Conservation (phyloP, 768 basidiomycete genomes). For the Leccinum aurantiacum region DNA sequence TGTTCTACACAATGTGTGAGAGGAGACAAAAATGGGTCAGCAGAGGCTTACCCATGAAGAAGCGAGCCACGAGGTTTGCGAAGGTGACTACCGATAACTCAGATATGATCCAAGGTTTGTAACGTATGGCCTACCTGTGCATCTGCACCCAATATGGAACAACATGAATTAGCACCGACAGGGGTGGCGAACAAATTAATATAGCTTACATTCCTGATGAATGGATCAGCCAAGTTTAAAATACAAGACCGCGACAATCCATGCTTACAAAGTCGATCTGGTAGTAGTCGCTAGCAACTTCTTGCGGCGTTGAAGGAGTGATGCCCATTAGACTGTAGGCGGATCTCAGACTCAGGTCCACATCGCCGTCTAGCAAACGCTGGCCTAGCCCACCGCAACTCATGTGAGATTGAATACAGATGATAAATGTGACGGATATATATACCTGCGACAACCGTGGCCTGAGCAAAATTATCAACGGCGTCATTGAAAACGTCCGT, state of each 20-base stretch:
- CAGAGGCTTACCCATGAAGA: conserved; percentile 52
- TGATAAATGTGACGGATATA: background rate
- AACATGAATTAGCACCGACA: conserved; percentile 2
- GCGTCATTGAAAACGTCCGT: conserved; percentile 44
- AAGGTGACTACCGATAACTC: conserved; percentile 54
- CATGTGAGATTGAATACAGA: conserved; percentile 42
- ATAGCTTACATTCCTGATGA: conserved; percentile 31
- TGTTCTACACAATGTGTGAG: conserved; percentile 40
- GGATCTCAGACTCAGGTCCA: conserved; percentile 54
- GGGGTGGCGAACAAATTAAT: background rate
- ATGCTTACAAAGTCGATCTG: conserved; percentile 40
- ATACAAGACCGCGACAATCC: background rate
- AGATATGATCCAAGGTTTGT: background rate
- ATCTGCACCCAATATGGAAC: conserved; percentile 7
- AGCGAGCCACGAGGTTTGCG: conserved; percentile 63
- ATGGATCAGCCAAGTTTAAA: conserved; percentile 3
- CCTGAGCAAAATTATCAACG: conserved; percentile 38
- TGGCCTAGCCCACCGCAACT: conserved; percentile 10
- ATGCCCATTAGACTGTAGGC: conserved; percentile 54
- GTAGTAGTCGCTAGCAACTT: conserved; percentile 58
- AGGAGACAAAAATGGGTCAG: background rate
- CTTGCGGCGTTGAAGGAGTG: conserved; percentile 45
- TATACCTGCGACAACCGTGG: conserved; percentile 48
- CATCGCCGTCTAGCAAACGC: conserved; percentile 27
- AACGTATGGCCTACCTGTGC: conserved; percentile 26